Base-by-base conservation (phyloP, 192 early-diverging fungal species). In the Obelidium mucronatum region DNA sequence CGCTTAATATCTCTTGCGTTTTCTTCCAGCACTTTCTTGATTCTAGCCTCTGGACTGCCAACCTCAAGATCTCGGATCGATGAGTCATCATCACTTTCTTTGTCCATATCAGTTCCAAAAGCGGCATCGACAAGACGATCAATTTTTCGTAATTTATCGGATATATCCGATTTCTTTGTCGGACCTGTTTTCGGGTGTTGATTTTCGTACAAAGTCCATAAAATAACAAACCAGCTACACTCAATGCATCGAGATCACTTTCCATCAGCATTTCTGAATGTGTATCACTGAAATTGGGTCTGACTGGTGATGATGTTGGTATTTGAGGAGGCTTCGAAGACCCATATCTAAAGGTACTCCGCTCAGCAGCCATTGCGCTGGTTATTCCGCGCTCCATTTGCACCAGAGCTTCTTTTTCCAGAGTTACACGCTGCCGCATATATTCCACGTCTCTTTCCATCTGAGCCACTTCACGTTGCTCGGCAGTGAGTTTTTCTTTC, bases 381-480 rank as follows among this genome's bases (percentile, higher is more conserved):
- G 59, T 44, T 24, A 74, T 26, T 26, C 72, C 72, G 24, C 72
- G 56, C 33, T 74, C 72, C 59, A 74, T 74, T 62, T 74, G 72
- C 19, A 31, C 72, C 8, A 74, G 60, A 5, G 72, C 72, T 42
- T 74, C 60, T 19, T 63, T 74, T 61, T 74, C 72, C 1, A 48
- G 35, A 1, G 24, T 8, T 1, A 74, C 60, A 30, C 40, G 22
- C 0, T 40, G 19, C 24, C 72, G 11, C 2, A 37, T 28, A 44
- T 58, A 40, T 62, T 74, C 72, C 22, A 74, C 42, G 1, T 74
- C 72, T 30, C 72, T 33, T 63, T 74, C 72, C 28, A 42, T 8
- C 35, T 40, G 35, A 17, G 33, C 42, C 11, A 74, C 58, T 13
- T 74, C 72, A 19, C 72, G 72, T 63, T 62, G 26, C 13, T 74